phyloP scores from a whole-genome alignment of 257 asterid species.

The Perilla frutescens region DNA sequence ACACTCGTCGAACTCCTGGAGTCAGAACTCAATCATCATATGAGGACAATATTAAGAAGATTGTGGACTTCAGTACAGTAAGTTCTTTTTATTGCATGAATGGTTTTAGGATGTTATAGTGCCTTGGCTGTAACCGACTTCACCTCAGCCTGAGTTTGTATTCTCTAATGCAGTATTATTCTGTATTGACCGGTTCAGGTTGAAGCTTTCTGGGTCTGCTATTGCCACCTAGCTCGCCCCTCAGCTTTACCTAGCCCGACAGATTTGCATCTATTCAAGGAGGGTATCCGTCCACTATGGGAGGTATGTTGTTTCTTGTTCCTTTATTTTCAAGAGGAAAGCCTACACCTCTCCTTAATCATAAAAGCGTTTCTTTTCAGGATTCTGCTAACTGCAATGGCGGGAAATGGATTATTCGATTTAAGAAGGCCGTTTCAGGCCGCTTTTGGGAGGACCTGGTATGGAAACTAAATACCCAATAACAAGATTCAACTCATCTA shows the following conservation, averaged over 20 bases:
- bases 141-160: constrained; percentile 15
- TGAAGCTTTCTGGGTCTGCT: constrained; percentile 95
- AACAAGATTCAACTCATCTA: constrained; percentile 6
- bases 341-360: background rate
- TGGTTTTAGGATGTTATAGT: background rate
- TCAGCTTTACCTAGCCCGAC: constrained; percentile 88
- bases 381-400: constrained; percentile 97
- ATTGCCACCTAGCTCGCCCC: constrained; percentile 93
- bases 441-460: constrained; percentile 99
- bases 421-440: constrained; percentile 89
- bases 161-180: constrained; percentile 22
- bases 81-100: constrained; percentile 35
- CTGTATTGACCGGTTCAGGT: constrained; percentile 54
- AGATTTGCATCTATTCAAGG: constrained; percentile 97
- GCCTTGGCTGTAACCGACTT: background rate
- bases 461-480: constrained; percentile 31
- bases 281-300: constrained; percentile 96
- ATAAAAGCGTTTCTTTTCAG: constrained; percentile 42
- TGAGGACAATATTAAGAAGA: constrained; percentile 92
- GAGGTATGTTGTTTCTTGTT: constrained; percentile 60
- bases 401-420: constrained; percentile 97
- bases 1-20: constrained; percentile 98
- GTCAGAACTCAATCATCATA: constrained; percentile 85
- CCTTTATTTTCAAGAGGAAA: constrained; percentile 25
- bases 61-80: constrained; percentile 92